Evolutionary conservation across 805 yeast species (phyloP).

Genomic region (Wickerhamomyces alni): DNA sequence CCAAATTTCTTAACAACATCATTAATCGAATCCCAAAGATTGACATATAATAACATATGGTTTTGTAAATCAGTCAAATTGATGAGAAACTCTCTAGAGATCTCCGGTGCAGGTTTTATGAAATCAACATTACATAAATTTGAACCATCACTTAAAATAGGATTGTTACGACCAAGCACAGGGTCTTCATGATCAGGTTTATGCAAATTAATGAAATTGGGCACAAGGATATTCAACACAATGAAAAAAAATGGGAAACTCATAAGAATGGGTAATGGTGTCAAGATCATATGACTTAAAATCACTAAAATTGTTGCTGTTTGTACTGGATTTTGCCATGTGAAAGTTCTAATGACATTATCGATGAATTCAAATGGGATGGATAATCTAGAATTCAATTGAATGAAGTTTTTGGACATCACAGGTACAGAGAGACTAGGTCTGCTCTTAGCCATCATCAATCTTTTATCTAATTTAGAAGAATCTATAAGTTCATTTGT

Average conservation of each 20-base stretch:
- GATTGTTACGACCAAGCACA: constrained; percentile 28
- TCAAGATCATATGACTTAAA: constrained; percentile 46
- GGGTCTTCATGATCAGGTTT: constrained; percentile 46
- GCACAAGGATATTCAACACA: constrained; percentile 53
- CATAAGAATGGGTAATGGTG: constrained; percentile 48
- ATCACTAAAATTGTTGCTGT: constrained; percentile 53
- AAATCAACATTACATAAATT: constrained; percentile 40
- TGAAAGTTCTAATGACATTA: constrained; percentile 43
- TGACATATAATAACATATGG: constrained; percentile 62
- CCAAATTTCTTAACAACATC: constrained; percentile 48
- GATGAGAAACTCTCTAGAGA: constrained; percentile 69
- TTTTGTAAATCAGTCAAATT: constrained; percentile 84
- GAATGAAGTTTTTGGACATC: constrained; percentile 64
- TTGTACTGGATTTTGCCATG: constrained; percentile 59
- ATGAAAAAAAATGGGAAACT: constrained; percentile 51
- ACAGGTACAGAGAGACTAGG: constrained; percentile 66
- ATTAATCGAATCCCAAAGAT: constrained; percentile 51
- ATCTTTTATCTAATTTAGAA: constrained; percentile 43
- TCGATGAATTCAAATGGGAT: constrained; percentile 59
- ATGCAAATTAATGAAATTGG: constrained; percentile 56
- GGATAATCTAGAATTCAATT: constrained; percentile 56
- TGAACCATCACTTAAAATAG: constrained; percentile 45
- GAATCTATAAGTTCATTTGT: constrained; percentile 36
- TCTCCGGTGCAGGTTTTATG: constrained; percentile 72
- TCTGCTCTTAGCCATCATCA: constrained; percentile 53